phyloP scores from a whole-genome alignment of 192 early-diverging fungal genomes.

The Allomyces javanicus region DNA sequence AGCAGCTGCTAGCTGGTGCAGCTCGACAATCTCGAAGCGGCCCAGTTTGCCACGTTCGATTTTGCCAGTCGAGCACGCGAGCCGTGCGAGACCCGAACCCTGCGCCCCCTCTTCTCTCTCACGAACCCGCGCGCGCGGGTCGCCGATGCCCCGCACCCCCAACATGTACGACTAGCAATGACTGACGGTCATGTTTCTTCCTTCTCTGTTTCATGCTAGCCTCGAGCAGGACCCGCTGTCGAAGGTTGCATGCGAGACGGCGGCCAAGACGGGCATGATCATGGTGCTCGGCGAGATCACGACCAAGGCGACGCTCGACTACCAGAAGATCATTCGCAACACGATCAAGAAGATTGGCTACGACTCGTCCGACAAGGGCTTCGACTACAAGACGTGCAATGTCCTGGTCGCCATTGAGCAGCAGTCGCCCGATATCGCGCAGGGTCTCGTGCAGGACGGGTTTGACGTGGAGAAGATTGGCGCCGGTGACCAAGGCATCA shows the following conservation, averaged over 20 bases:
- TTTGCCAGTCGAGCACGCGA: too few relatives aligned
- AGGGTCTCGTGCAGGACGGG: conserved; percentile 85
- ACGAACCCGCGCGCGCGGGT: not conserved
- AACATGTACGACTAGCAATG: conserved; percentile 6
- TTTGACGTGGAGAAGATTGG: conserved; percentile 88
- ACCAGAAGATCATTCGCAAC: conserved; percentile 98
- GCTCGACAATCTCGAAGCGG: too few relatives aligned
- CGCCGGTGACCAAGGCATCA: conserved; percentile 96
- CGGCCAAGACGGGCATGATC: conserved; percentile 99
- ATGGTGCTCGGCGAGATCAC: conserved; percentile 99
- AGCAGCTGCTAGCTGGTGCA: too few relatives aligned
- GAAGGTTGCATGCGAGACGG: conserved; percentile 98
- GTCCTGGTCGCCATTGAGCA: conserved; percentile 98
- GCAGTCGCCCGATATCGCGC: conserved; percentile 98
- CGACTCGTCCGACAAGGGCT: conserved; percentile 96
- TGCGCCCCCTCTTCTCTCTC: not conserved
- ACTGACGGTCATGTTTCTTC: conserved; percentile 3
- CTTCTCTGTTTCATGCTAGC: conserved; percentile 11
- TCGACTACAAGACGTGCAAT: conserved; percentile 99
- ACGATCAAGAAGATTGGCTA: conserved; percentile 98
- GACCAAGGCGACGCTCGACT: conserved; percentile 93
- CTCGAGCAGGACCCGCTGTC: conserved; percentile 84
- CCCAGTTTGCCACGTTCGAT: too few relatives aligned
- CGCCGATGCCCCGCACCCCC: not conserved
- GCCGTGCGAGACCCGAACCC: not conserved